Evolutionary conservation across 139 green algal species (phyloP).

Genomic region (Dunaliella sp.): DNA sequence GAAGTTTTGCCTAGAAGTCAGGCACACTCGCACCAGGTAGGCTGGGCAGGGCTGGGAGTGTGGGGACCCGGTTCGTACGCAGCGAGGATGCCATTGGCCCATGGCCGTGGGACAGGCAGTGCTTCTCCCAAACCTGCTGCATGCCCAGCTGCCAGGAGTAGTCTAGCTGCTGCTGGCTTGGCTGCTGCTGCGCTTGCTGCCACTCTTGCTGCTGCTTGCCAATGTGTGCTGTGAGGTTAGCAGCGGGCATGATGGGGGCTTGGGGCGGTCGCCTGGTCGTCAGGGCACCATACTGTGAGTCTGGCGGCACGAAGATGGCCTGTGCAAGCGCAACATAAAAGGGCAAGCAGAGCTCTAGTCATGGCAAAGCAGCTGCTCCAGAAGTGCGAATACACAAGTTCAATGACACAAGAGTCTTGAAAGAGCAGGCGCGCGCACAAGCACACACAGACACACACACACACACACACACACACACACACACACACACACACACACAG

Average conservation of each 20-base stretch:
- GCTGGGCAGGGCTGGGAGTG: background rate
- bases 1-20: background rate
- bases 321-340: no score
- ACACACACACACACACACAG: no score
- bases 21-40: background rate
- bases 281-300: constrained; percentile 51
- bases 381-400: no score
- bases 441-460: no score
- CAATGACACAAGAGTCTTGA: no score
- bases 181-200: background rate
- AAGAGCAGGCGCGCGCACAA: no score
- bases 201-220: background rate
- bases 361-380: no score
- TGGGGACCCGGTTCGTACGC: background rate
- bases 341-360: no score
- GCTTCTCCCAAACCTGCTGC: constrained; percentile 40
- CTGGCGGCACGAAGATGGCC: constrained; percentile 71
- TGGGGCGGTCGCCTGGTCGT: constrained; percentile 11
- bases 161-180: constrained; percentile 17
- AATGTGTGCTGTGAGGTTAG: background rate
- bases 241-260: background rate
- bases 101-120: background rate
- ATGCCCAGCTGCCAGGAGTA: constrained; percentile 61
- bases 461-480: no score
- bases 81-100: background rate